phyloP scores from a whole-genome alignment of 805 yeast genomes.

The Sugiyamaella lignohabitans region DNA sequence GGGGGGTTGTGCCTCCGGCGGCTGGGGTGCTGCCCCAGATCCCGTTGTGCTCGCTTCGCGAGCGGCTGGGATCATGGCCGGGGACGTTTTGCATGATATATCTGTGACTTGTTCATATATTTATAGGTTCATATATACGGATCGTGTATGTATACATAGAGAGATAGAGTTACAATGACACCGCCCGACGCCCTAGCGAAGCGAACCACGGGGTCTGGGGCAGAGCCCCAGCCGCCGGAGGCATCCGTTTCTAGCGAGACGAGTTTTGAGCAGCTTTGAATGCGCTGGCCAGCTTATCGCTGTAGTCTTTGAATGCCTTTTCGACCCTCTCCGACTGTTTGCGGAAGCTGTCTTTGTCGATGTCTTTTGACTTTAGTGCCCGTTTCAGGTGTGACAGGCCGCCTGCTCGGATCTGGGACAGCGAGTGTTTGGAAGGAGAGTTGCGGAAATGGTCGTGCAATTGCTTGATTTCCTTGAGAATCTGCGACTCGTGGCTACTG shows the following conservation, averaged over 20 bases:
- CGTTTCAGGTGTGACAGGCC: slow-evolving; percentile 50
- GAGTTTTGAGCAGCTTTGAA: slow-evolving; percentile 35
- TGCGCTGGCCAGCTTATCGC: slow-evolving; percentile 49
- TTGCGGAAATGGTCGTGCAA: slow-evolving; percentile 56
- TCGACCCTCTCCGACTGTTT: slow-evolving; percentile 59
- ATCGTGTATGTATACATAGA: too few species aligned
- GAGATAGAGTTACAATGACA: too few species aligned
- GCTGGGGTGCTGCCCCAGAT: neutral
- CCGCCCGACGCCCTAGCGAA: too few species aligned
- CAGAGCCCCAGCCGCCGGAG: neutral
- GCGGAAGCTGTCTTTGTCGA: slow-evolving; percentile 36
- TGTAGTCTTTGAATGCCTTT: slow-evolving; percentile 57
- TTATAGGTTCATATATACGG: too few species aligned
- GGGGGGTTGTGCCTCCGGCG: neutral
- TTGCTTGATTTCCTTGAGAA: slow-evolving; percentile 28
- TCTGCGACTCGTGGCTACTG: slow-evolving; percentile 23
- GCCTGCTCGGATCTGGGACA: slow-evolving; percentile 53
- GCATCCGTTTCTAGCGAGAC: neutral
- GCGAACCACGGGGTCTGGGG: neutral
- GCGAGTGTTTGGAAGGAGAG: slow-evolving; percentile 42
- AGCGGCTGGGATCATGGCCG: neutral
- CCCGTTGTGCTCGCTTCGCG: neutral
- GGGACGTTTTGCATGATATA: too few species aligned
- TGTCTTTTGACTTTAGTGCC: slow-evolving; percentile 47
- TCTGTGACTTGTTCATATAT: too few species aligned